Percentiles rank a stretch among this genome's conserved stretches.
Conservation (phyloP, 225 moss, liverwort and hornwort species). For the Antitrichia curtipendula region DNA sequence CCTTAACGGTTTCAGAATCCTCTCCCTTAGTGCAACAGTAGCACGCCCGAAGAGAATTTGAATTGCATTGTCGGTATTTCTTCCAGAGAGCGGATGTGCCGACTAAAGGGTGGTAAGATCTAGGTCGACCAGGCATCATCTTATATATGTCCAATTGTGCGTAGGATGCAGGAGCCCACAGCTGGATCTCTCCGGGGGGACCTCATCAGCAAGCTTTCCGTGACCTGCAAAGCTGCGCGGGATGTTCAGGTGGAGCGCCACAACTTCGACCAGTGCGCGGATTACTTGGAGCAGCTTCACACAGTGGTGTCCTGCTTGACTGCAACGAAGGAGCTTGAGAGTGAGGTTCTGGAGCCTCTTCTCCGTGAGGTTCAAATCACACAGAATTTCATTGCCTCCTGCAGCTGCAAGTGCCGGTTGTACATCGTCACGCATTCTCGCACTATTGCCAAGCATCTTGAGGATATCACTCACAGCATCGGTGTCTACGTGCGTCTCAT, state of each 20-base stretch:
- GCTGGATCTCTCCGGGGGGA: slow-evolving; percentile 33
- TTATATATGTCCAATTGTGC: background rate
- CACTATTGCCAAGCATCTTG: slow-evolving; percentile 51
- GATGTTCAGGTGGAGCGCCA: slow-evolving; percentile 52
- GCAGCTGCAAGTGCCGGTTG: slow-evolving; percentile 61
- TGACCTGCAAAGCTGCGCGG: slow-evolving; percentile 40
- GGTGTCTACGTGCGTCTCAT: slow-evolving; percentile 38
- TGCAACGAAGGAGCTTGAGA: slow-evolving; percentile 16
- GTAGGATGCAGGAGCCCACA: slow-evolving; percentile 28
- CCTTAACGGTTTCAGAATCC: background rate
- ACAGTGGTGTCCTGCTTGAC: slow-evolving; percentile 29
- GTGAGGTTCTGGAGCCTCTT: slow-evolving; percentile 43
- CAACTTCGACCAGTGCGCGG: slow-evolving; percentile 56
- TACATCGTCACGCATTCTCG: slow-evolving; percentile 80
- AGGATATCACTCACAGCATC: slow-evolving; percentile 51
- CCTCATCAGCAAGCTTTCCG: slow-evolving; percentile 42
- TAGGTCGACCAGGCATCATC: background rate
- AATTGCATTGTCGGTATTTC: background rate
- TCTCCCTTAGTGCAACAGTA: background rate
- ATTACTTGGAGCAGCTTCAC: slow-evolving; percentile 45
- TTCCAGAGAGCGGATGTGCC: background rate
- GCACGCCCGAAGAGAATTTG: background rate
- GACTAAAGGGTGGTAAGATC: background rate
- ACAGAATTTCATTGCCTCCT: slow-evolving; percentile 63
- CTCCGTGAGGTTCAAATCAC: slow-evolving; percentile 53